Evolutionary conservation across 2,329 filamentous ascomycete species (phyloP), one percentile per base, ranked within the genome.

Genomic region (Sclerotinia nivalis): DNA sequence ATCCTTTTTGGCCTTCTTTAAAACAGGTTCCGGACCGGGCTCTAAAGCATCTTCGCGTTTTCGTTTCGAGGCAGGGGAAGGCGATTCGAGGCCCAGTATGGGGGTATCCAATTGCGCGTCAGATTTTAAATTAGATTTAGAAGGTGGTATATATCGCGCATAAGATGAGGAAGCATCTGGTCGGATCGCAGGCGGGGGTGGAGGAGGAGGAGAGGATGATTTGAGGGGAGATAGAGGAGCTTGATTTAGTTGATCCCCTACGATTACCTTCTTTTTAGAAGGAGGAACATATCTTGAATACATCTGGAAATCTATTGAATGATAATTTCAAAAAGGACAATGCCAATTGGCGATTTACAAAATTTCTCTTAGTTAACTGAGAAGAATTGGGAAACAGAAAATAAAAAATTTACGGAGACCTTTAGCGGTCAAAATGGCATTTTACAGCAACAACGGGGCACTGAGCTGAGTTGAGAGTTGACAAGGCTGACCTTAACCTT

Each of bases 261-360:
- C 28, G 15, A 55, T 31, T 58, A 55, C 49, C 68, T 72, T 73
- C 47, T 74, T 76, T 70, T 75, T 79, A 22, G 70, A 64, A 18
- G 75, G 72, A 9, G 77, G 77, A 18, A 78, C 68, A 71, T 78
- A 78, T 71, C 77, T 70, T 40, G 77, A 73, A 69, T 78, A 78
- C 8, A 78, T 74, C 31, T 77, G 74, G 4, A 74, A 75, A 43
- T 73, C 60, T 75, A 77, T 76, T 68, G 56, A 40, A 25, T 34
- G 34, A 40, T 10, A 28, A 68, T 47, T 31, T 6, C 4, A 64
- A 31, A 5, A 55, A 22, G n/a, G 28, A 18, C 20, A 40, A 20
- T 45, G n/a, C 4, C 31, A 65, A 65, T 28, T 47, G 43, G 25
- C 22, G 40, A 59, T 50, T 28, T 50, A 55, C 56, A 9, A 52